Conservation (phyloP, 169 alveolate species). For the Plasmodium cynomolgi region DNA sequence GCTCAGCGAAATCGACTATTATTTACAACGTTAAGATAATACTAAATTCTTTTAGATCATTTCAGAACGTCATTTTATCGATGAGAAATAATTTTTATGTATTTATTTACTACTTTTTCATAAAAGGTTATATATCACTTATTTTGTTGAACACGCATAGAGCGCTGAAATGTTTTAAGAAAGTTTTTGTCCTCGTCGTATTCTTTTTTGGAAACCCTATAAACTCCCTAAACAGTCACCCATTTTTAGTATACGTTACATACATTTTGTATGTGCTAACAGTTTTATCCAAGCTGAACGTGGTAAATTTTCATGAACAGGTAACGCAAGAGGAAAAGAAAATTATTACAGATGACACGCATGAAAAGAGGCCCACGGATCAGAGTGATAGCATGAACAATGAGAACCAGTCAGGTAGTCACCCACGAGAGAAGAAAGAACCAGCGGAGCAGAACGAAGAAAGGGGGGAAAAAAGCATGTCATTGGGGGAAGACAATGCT, state of each 20-base stretch:
- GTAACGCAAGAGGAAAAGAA: conserved; percentile 16
- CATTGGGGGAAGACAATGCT: not conserved
- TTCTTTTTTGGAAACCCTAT: conserved; percentile 70
- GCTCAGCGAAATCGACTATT: conserved; percentile 23
- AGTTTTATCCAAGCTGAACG: conserved; percentile 46
- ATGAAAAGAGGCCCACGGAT: not conserved
- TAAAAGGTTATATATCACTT: conserved; percentile 66
- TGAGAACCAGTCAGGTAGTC: not conserved
- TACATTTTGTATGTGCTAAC: conserved; percentile 67
- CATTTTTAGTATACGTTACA: conserved; percentile 63
- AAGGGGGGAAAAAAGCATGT: conserved; percentile 4
- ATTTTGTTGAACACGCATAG: conserved; percentile 32
- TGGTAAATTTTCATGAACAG: conserved; percentile 25
- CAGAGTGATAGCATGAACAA: conserved; percentile 6
- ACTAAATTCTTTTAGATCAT: conserved; percentile 37
- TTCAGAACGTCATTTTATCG: conserved; percentile 58
- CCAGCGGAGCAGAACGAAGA: not conserved
- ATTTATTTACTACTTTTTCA: conserved; percentile 55
- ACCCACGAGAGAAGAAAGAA: not conserved
- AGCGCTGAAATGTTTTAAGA: conserved; percentile 52
- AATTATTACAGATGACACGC: not conserved
- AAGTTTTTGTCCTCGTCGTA: conserved; percentile 56
- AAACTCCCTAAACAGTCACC: conserved; percentile 48
- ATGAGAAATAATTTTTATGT: conserved; percentile 59
- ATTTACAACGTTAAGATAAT: conserved; percentile 52